These are phyloP conservation scores for Pyrenula aspistea DNA, from an alignment of 495 filamentous ascomycete species.

Conservation along the genomic window DNA sequence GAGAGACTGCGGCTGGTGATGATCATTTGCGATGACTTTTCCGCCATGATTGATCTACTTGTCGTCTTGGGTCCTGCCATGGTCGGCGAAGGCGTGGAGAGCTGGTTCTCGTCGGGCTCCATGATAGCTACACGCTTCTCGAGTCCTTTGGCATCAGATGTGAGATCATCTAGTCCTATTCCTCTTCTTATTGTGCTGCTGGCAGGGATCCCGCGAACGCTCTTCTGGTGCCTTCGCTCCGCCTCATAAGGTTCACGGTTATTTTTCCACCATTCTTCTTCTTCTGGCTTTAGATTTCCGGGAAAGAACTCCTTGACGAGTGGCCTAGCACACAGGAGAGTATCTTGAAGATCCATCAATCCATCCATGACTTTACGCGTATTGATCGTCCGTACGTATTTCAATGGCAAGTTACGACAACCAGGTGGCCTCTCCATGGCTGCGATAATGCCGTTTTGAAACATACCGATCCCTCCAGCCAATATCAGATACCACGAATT, in stretches of 20 bases:
- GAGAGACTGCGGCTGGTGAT: background rate
- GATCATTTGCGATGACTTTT: background rate
- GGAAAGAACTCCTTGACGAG: constrained; percentile 23
- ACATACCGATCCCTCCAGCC: constrained; percentile 30
- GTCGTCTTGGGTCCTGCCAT: background rate
- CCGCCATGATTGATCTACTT: background rate
- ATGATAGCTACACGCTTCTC: background rate
- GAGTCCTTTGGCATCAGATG: background rate
- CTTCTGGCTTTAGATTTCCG: constrained; percentile 8
- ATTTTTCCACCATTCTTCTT: background rate
- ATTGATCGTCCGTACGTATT: constrained; percentile 14
- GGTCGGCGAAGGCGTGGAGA: background rate
- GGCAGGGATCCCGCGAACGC: background rate
- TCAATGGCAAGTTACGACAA: constrained; percentile 17
- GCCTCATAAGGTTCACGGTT: background rate
- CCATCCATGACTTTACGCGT: constrained; percentile 21
- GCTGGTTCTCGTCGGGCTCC: background rate
- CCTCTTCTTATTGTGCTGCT: background rate
- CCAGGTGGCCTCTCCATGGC: constrained; percentile 16
- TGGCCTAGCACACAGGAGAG: constrained; percentile 16
- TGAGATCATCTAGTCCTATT: background rate
- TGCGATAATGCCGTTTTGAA: constrained; percentile 31
- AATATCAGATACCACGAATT: constrained; percentile 32
- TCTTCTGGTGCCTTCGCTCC: background rate
- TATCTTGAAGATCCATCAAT: constrained; percentile 16